Conservation (phyloP, 192 early-diverging fungal genomes). For the Chytriomyces confervae region DNA sequence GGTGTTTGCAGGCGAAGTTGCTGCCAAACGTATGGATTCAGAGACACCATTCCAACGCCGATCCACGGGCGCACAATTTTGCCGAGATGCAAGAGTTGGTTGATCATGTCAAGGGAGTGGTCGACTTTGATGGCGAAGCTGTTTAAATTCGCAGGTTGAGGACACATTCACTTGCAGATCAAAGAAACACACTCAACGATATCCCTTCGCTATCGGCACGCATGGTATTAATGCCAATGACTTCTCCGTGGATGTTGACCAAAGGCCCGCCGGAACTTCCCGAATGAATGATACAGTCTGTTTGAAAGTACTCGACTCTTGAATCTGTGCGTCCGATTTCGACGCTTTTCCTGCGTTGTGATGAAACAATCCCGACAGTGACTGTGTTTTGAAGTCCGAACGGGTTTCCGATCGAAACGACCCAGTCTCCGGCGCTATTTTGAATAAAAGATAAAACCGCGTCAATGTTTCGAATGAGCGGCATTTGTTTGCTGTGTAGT, state of each 20-base stretch:
- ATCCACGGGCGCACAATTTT: slow-evolving; percentile 53
- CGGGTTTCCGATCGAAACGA: slow-evolving; percentile 57
- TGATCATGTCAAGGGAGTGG: slow-evolving; percentile 48
- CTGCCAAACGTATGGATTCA: slow-evolving; percentile 47
- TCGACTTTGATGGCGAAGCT: slow-evolving; percentile 59
- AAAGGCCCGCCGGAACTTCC: slow-evolving; percentile 58
- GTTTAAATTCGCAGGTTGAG: background rate
- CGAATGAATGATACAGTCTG: slow-evolving; percentile 59
- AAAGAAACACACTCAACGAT: slow-evolving; percentile 24
- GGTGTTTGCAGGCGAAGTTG: slow-evolving; percentile 39
- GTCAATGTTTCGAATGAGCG: background rate
- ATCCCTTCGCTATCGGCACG: slow-evolving; percentile 49
- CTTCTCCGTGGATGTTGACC: slow-evolving; percentile 57
- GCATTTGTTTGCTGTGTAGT: background rate
- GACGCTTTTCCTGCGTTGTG: slow-evolving; percentile 35
- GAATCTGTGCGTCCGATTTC: slow-evolving; percentile 54
- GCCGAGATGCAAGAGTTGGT: slow-evolving; percentile 50
- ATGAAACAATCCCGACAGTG: slow-evolving; percentile 57
- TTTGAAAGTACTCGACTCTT: slow-evolving; percentile 59
- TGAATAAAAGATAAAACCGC: background rate
- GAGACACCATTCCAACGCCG: slow-evolving; percentile 49
- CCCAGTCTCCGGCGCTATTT: slow-evolving; percentile 49
- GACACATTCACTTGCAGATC: slow-evolving; percentile 14
- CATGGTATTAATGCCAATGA: slow-evolving; percentile 44
- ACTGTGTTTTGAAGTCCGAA: slow-evolving; percentile 60